Conservation (phyloP, 345 rosid species). For the Viola odorata region DNA sequence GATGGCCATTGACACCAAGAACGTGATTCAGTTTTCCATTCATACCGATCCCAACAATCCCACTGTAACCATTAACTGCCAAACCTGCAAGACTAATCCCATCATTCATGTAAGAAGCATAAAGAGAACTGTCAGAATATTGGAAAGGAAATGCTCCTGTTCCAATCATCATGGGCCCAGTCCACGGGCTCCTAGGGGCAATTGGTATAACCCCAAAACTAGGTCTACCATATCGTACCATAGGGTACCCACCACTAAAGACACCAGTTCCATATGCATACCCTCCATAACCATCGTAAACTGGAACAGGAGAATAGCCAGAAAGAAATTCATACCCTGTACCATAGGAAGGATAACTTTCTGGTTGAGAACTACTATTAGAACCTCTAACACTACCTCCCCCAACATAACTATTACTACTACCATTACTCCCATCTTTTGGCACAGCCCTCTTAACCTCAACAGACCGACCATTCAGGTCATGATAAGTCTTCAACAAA, state of each 20-base stretch:
- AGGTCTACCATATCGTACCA: constrained; percentile 25
- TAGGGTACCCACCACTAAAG: constrained; percentile 34
- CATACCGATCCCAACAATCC: constrained; percentile 19
- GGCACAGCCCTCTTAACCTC: constrained; percentile 89
- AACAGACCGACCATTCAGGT: constrained; percentile 53
- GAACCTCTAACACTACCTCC: constrained; percentile 13
- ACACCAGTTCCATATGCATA: constrained; percentile 30
- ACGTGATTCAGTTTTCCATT: constrained; percentile 21
- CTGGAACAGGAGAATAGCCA: constrained; percentile 22
- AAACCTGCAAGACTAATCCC: constrained; percentile 21
- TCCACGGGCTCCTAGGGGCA: constrained; percentile 32
- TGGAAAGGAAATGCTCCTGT: constrained; percentile 22
- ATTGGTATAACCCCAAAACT: constrained; percentile 25
- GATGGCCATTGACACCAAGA: constrained; percentile 17
- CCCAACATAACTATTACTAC: constrained; percentile 10
- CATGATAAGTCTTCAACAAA: constrained; percentile 53
- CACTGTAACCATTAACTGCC: constrained; percentile 18
- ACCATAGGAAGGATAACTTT: constrained; percentile 22
- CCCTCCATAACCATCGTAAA: constrained; percentile 29
- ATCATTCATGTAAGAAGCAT: constrained; percentile 34
- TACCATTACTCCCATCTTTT: constrained; percentile 48
- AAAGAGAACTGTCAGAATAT: constrained; percentile 20
- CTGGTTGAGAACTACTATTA: constrained; percentile 18
- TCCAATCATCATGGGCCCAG: constrained; percentile 31
- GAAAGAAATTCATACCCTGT: constrained; percentile 31